Evolutionary conservation across 371 early-diverging fungal species (phyloP), one percentile per base, ranked within the genome.

Genomic region (Choanephora cucurbitarum): DNA sequence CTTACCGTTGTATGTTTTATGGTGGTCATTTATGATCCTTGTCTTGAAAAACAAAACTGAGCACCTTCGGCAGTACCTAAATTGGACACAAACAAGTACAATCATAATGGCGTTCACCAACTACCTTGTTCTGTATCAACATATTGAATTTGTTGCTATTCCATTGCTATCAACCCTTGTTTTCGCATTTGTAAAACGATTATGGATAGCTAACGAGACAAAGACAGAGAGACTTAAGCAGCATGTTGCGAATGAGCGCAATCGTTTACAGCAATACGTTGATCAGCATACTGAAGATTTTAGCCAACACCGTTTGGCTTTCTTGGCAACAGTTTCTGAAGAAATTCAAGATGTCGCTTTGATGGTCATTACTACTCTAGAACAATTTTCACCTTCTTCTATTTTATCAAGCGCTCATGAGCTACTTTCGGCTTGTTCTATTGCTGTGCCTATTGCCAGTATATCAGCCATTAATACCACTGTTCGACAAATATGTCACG

Each of bases 331-430:
- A 10, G 64, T 79, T 3, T 74, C 77, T 14, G 70, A 70, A 32
- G 81, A 80, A 57, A 69, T 80, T 10, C 70, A 76, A 50, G 78
- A 77, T 56, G 76, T 76, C 9, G 72, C 78, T 3, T 53, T 72
- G 14, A 64, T 78, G 57, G 70, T 77, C 0, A 70, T 72, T 6
- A 76, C 78, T 2, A 73, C 77, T 0, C 49, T 80, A 7, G 71
- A 76, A 22, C 79, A 80, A 43, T 68, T 72, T 31, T 72, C 75
- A 1, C 73, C 78, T 1, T 17, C 67, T 8, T 37, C 58, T 19
- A 60, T 77, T 9, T 43, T 75, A 22, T 48, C 60, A 4, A 66
- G 64, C n/a, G 55, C 70, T 0, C 72, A 72, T 40, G 78, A 77
- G 39, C 54, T 72, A 47, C 37, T 77, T 31, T 60, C 67, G 15